phyloP scores from a whole-genome alignment of 352 stramenopile genomes.

The Nothophytophthora sp. region DNA sequence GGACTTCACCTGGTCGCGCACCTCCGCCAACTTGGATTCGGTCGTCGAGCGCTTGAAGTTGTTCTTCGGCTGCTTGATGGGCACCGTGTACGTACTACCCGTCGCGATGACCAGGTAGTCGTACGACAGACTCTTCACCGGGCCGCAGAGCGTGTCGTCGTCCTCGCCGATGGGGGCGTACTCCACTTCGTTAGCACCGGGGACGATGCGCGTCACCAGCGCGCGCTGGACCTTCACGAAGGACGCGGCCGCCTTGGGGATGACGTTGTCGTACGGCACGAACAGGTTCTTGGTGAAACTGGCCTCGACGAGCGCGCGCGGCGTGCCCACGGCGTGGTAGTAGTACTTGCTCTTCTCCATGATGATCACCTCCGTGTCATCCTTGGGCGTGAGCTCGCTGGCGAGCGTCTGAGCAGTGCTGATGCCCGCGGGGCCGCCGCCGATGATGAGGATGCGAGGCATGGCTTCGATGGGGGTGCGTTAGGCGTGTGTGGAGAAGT shows the following conservation, averaged over 20 bases:
- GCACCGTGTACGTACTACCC: conserved; percentile 55
- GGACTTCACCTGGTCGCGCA: conserved; percentile 40
- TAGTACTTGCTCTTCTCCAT: conserved; percentile 61
- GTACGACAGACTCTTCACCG: conserved; percentile 39
- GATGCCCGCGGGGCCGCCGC: conserved; percentile 49
- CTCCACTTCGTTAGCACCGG: conserved; percentile 36
- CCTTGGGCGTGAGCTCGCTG: conserved; percentile 24
- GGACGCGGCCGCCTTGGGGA: conserved; percentile 25
- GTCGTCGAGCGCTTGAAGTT: conserved; percentile 32
- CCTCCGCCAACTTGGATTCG: conserved; percentile 36
- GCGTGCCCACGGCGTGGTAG: conserved; percentile 44
- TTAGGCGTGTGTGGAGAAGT: not conserved
- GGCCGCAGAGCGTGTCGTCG: conserved; percentile 22
- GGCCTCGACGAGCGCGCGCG: conserved; percentile 48
- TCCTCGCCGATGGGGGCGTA: conserved; percentile 35
- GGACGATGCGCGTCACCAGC: conserved; percentile 37
- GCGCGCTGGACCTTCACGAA: conserved; percentile 50
- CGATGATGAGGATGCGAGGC: conserved; percentile 57
- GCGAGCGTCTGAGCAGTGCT: conserved; percentile 41
- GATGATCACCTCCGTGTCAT: conserved; percentile 44
- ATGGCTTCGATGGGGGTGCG: conserved; percentile 8
- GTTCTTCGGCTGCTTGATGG: conserved; percentile 49
- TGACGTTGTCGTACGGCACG: conserved; percentile 51
- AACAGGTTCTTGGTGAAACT: conserved; percentile 54
- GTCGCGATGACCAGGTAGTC: conserved; percentile 70